phyloP scores from a whole-genome alignment of 345 rosid genomes.

The Cochlearia excelsa region DNA sequence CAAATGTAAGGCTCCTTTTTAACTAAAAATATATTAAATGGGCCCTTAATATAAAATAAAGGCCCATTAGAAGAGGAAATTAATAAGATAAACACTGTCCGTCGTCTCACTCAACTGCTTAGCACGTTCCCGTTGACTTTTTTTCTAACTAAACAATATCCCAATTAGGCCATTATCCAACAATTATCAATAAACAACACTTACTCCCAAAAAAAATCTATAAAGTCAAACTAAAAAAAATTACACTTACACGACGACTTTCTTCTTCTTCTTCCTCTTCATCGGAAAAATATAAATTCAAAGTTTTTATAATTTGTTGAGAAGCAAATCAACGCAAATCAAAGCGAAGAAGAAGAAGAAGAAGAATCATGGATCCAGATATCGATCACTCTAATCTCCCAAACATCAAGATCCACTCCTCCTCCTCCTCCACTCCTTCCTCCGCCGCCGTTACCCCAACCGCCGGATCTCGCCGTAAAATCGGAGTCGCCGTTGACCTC shows the following conservation, averaged over 20 bases:
- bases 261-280: not conserved
- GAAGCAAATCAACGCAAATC: no score
- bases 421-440: conserved; percentile 37
- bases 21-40: not conserved
- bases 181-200: not conserved
- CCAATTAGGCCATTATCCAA: not conserved
- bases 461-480: conserved; percentile 78
- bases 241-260: not conserved
- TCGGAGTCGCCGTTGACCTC: conserved; percentile 91
- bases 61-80: conserved; percentile 16
- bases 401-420: conserved; percentile 61
- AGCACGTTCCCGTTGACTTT: conserved; percentile 28
- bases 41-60: not conserved
- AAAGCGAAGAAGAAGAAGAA: not conserved
- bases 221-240: no score
- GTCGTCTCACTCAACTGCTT: conserved; percentile 2
- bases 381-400: conserved; percentile 69
- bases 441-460: conserved; percentile 66
- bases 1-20: no score
- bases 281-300: not conserved
- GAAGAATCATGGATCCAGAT: conserved; percentile 35
- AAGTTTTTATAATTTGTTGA: not conserved
- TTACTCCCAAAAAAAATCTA: no score
- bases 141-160: not conserved
- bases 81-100: not conserved